Base-by-base conservation (phyloP, 2,329 filamentous ascomycete genomes). In the Colletotrichum caudatum region DNA sequence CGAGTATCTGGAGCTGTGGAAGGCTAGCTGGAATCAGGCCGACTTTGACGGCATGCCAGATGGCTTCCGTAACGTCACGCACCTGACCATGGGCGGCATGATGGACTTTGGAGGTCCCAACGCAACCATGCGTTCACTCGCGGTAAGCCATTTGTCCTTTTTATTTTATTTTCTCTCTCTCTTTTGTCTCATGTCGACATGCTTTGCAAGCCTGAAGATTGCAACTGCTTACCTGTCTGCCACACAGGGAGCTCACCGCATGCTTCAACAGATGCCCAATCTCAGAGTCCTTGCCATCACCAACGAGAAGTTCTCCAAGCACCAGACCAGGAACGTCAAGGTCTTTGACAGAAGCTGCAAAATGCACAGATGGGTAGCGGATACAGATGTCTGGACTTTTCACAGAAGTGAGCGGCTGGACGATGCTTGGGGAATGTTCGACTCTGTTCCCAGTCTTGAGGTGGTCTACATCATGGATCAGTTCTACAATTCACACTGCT, bases 281-380 rank as follows among this genome's bases (percentile, higher is more conserved):
- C 57, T 60, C 23, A 33, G 20, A 8, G 57, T 60, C 26, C 57
- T 60, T 14, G 57, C 57, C 26, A 41, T 60, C 39, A 29, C 37
- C 5, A 44, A 46, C n/a, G 57, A 60, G 8, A 26, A 9, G 6
- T 33, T 29, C 39, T 26, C 1, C 16, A 12, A 14, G 6, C 23
- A 9, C 26, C 26, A 6, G 5, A 23, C 39, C 39, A 20, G 20
- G 5, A 41, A 41, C 2, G 57, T 33, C 23, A 41, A 46, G 26
- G 57, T 7, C 23, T 46, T 60, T 41, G 8, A 60, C 26, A 8
- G 44, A 14, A 6, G 39, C 57, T 46, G 29, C 14, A 5, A 3
- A 6, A 53, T 53, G 9, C 50, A 6, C 6, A 14, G 29, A 2
- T 35, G 18, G 2, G 26, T 46, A 2, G 26, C 6, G 23, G 16